Percentiles rank a stretch among this genome's conserved stretches.
Conservation (phyloP, 495 filamentous ascomycete genomes). For the Penicillium malachiteum region DNA sequence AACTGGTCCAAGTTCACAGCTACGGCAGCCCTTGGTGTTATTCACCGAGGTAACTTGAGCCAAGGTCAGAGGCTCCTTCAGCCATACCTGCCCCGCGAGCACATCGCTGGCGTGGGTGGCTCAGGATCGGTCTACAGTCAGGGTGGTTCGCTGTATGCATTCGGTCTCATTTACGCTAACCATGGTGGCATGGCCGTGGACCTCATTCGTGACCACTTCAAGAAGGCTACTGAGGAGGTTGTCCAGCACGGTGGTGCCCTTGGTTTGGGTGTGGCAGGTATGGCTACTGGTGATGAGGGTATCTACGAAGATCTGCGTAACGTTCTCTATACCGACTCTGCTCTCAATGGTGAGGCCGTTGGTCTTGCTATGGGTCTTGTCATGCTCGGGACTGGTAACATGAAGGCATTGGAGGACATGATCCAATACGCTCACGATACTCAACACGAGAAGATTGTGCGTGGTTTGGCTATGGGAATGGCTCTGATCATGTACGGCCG, state of each 20-base stretch:
- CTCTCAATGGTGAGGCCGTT: constrained; percentile 94
- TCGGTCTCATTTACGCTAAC: constrained; percentile 96
- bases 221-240: constrained; percentile 83
- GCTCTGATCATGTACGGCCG: constrained; percentile 97
- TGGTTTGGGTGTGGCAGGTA: constrained; percentile 93
- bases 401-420: constrained; percentile 89
- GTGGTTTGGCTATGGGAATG: constrained; percentile 93
- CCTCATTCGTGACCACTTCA: constrained; percentile 84
- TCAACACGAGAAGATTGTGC: constrained; percentile 97
- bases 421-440: constrained; percentile 97
- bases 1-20: constrained; percentile 99
- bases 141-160: constrained; percentile 91
- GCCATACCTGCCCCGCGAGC: constrained; percentile 84
- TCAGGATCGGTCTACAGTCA: constrained; percentile 90
- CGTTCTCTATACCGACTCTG: constrained; percentile 88
- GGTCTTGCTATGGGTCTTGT: constrained; percentile 94
- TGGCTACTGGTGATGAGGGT: constrained; percentile 87
- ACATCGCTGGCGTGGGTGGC: constrained; percentile 56
- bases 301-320: constrained; percentile 89
- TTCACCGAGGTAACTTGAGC: constrained; percentile 89
- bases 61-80: constrained; percentile 92
- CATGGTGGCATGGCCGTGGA: constrained; percentile 91
- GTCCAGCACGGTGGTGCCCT: constrained; percentile 96
- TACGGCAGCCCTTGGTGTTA: constrained; percentile 93
- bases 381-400: constrained; percentile 93